phyloP scores from a whole-genome alignment of 2,329 filamentous ascomycete species.

The Metarhizium brunneum region DNA sequence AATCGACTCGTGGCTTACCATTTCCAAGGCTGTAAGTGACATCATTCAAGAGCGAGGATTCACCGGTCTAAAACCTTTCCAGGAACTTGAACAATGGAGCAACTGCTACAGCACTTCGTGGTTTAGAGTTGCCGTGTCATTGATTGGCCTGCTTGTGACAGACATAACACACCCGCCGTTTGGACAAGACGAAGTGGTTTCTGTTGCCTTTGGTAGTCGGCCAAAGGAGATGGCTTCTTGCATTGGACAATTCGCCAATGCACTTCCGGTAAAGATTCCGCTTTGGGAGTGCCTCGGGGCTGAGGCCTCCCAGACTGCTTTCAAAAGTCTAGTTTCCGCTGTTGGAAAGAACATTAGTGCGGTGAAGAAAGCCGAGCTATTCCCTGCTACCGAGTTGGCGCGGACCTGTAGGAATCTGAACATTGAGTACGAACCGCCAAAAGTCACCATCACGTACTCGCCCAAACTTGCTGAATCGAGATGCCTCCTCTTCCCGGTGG shows the following conservation, averaged over 20 bases:
- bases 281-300: constrained; percentile 3
- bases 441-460: neutral
- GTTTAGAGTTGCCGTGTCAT: constrained; percentile 7
- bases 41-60: too few relatives aligned
- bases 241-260: constrained; percentile 10
- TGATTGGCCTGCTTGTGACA: constrained; percentile 6
- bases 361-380: constrained; percentile 8
- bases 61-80: too few relatives aligned
- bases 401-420: constrained; percentile 2
- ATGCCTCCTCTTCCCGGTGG: too few relatives aligned
- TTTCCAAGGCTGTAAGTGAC: too few relatives aligned
- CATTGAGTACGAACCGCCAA: constrained; percentile 6
- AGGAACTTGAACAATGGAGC: constrained; percentile 8
- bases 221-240: constrained; percentile 7
- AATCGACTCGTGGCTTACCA: too few relatives aligned
- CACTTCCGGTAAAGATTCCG: constrained; percentile 8
- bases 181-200: constrained; percentile 7
- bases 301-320: too few relatives aligned
- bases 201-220: constrained; percentile 6
- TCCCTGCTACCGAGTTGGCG: constrained; percentile 5
- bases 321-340: constrained; percentile 5
- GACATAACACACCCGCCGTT: constrained; percentile 5
- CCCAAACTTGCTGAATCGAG: too few relatives aligned
- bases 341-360: constrained; percentile 9
- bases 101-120: constrained; percentile 7